Conservation (phyloP, 352 stramenopile species). For the Phytopythium ostracodes region DNA sequence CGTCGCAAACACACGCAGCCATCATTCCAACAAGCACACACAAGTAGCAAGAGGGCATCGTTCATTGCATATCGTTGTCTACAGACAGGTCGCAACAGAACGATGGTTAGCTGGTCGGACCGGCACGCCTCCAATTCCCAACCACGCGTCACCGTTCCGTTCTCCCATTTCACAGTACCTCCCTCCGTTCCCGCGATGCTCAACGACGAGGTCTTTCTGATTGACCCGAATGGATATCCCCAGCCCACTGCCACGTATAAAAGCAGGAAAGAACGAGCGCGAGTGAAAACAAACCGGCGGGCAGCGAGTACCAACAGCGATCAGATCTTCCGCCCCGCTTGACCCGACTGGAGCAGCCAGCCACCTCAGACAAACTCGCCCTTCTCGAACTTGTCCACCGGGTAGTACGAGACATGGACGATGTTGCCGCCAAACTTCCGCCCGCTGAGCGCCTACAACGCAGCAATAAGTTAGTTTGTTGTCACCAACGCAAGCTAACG, state of each 20-base stretch:
- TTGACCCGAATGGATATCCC: not conserved
- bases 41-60: slow-evolving; percentile 9
- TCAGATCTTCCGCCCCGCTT: not conserved
- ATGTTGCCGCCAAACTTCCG: slow-evolving; percentile 87
- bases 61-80: slow-evolving; percentile 25
- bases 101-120: slow-evolving; percentile 17
- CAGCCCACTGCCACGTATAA: slow-evolving; percentile 8
- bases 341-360: not conserved
- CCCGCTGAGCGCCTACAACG: slow-evolving; percentile 62
- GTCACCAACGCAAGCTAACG: not conserved
- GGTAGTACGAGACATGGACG: slow-evolving; percentile 78
- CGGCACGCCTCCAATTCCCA: slow-evolving; percentile 6
- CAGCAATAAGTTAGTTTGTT: not conserved
- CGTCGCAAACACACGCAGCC: not conserved
- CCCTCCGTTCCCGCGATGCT: not conserved
- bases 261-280: slow-evolving; percentile 4
- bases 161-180: slow-evolving; percentile 12
- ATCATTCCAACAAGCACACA: slow-evolving; percentile 8
- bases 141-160: not conserved
- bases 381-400: slow-evolving; percentile 67
- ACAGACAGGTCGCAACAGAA: slow-evolving; percentile 16
- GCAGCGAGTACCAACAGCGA: slow-evolving; percentile 3
- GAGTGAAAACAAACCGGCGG: not conserved
- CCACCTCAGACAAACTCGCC: slow-evolving; percentile 48
- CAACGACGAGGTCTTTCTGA: not conserved